Evolutionary conservation across 2,329 filamentous ascomycete species (phyloP), one percentile per base, ranked within the genome.

Genomic region (Teratosphaeria viscida): DNA sequence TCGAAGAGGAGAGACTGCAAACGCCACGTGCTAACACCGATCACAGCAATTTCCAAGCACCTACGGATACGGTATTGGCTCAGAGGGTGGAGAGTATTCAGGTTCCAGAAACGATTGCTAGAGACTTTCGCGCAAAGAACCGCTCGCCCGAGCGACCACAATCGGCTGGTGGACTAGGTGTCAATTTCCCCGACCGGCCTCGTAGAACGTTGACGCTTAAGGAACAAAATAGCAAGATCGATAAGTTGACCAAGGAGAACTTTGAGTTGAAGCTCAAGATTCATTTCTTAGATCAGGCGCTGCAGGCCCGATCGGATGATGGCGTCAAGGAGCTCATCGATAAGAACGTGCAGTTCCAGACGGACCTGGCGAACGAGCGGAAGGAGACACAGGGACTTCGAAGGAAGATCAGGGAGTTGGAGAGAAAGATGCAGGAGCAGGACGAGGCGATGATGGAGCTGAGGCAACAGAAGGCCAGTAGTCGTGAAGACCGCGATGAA

Each of bases 321-420:
- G 91, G 92, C 64, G 87, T 99, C 72, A 95, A 95, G 76, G 92
- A 96, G 72, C 95, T 96, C 87, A 95, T 97, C 67, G 91, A 90
- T 53, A 92, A 96, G 74, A 99, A 96, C 68, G 92, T 97, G 4
- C 91, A 96, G 71, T 82, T 97, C 55, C 94, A 95, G 74, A 96
- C 92, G 0, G 90, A 89, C 62, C 83, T 96, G 53, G 85, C 92
- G 3, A 89, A 94, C 39, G 81, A 94, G 60, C 90, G 95, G 73
- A 90, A 95, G 64, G 94, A 99, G 69, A 94, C 90, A 71, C 94
- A 95, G 72, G 81, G 86, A 23, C 74, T 97, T 59, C 86, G 90
- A 26, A 85, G 88, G 62, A 86, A 88, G 65, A 82, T 95, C 60
- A 89, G 92, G 68, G 91, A 96, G 67, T 76, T 97, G 54, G 92